Percentiles rank a stretch among this genome's conserved stretches.
These are phyloP conservation scores for Sporothrix humicola DNA, from an alignment of 2,329 filamentous ascomycete species.

Conservation along the genomic window DNA sequence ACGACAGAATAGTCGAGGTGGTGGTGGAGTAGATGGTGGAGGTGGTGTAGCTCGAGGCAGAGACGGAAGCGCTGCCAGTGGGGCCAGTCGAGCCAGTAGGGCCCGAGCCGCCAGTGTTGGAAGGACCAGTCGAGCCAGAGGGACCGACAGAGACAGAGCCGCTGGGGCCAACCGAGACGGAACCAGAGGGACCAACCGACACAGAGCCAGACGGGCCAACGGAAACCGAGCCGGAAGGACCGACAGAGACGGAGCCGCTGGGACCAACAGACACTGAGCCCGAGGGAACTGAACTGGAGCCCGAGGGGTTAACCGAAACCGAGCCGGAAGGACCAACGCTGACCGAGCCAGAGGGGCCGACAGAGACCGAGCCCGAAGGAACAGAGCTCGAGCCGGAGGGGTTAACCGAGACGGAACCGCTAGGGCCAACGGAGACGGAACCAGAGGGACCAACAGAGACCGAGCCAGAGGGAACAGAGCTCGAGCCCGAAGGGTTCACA, in stretches of 20 bases:
- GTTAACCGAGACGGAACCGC: too few relatives aligned
- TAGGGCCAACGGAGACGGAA: too few relatives aligned
- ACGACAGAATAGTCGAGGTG: constrained; percentile 42
- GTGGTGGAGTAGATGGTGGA: constrained; percentile 33
- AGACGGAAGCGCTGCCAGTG: background rate
- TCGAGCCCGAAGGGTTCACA: too few relatives aligned
- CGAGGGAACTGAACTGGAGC: background rate
- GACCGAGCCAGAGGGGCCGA: background rate
- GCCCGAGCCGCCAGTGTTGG: constrained; percentile 20
- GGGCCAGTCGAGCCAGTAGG: background rate
- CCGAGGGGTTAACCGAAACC: background rate
- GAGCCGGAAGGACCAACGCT: background rate
- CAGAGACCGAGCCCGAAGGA: background rate
- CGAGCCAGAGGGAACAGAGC: too few relatives aligned
- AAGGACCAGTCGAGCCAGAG: constrained; percentile 18
- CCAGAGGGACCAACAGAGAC: too few relatives aligned
- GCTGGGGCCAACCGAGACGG: background rate
- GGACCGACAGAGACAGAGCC: constrained; percentile 23
- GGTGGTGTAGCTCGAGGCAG: constrained; percentile 27
- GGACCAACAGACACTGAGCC: background rate
- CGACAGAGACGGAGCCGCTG: background rate
- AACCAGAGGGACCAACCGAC: background rate
- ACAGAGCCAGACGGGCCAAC: background rate
- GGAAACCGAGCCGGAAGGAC: background rate
- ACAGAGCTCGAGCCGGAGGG: background rate